Conservation (phyloP, 1,284 basidiomycete species). For the Pseudozyma thailandica region DNA sequence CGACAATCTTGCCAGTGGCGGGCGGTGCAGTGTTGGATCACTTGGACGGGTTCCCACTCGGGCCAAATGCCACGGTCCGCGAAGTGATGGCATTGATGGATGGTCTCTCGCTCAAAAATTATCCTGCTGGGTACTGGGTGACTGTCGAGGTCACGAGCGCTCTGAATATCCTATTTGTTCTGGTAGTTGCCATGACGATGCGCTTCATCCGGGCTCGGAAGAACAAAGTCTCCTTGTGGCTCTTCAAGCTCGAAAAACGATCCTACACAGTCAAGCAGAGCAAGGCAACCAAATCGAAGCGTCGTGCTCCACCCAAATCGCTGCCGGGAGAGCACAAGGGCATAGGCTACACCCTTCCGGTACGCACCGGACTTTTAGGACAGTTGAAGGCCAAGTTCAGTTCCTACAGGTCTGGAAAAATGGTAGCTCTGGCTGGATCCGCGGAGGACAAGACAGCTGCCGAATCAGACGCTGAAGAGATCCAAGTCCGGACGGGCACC, state of each 20-base stretch:
- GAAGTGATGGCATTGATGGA: conserved; percentile 25
- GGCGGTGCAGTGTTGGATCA: background rate
- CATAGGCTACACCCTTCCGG: no score
- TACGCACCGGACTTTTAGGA: no score
- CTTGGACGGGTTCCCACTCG: conserved; percentile 13
- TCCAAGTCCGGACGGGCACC: conserved; percentile 7
- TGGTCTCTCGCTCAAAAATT: conserved; percentile 18
- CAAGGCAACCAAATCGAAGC: no score
- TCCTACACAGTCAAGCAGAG: conserved; percentile 1
- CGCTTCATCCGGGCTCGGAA: conserved; percentile 16
- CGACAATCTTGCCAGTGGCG: background rate
- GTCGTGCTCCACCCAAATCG: no score
- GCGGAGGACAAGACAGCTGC: background rate
- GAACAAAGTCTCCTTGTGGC: conserved; percentile 23
- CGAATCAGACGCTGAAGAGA: background rate
- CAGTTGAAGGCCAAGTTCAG: no score
- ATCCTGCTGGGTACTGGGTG: conserved; percentile 25
- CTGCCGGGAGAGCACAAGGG: no score
- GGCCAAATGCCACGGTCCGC: conserved; percentile 7
- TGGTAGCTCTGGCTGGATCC: no score
- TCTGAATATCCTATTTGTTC: conserved; percentile 13
- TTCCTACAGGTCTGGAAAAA: no score
- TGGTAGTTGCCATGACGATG: conserved; percentile 18
- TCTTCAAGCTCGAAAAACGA: conserved; percentile 16
- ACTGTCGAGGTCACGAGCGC: conserved; percentile 15